phyloP scores from a whole-genome alignment of 2,329 filamentous ascomycete species.

The Talaromyces funiculosus region DNA sequence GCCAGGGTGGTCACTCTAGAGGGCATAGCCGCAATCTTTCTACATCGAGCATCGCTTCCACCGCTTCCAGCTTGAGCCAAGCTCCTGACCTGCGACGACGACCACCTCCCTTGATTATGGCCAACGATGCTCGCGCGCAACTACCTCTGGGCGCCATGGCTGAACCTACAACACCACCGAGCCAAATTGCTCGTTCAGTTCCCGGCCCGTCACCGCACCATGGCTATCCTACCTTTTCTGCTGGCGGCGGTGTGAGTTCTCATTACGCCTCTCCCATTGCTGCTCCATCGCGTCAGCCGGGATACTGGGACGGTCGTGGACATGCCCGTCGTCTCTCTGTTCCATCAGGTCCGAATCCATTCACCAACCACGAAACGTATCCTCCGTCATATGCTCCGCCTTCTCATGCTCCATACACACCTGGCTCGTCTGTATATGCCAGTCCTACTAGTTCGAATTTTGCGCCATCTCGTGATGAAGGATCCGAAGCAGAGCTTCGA shows the following conservation, averaged over 20 bases:
- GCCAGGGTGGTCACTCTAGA: slow-evolving; percentile 62
- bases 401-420: slow-evolving; percentile 53
- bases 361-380: slow-evolving; percentile 58
- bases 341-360: slow-evolving; percentile 68
- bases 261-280: slow-evolving; percentile 73
- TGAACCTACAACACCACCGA: slow-evolving; percentile 58
- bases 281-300: slow-evolving; percentile 57
- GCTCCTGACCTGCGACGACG: slow-evolving; percentile 61
- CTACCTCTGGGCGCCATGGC: slow-evolving; percentile 60
- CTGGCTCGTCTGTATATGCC: slow-evolving; percentile 55
- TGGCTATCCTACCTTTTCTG: slow-evolving; percentile 75
- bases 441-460: slow-evolving; percentile 64
- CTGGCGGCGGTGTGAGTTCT: slow-evolving; percentile 64
- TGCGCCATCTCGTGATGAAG: slow-evolving; percentile 34
- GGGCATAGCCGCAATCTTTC: slow-evolving; percentile 83
- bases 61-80: slow-evolving; percentile 62
- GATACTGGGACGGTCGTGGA: slow-evolving; percentile 65
- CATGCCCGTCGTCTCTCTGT: slow-evolving; percentile 75
- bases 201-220: slow-evolving; percentile 62
- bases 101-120: slow-evolving; percentile 78
- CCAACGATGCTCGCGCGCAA: slow-evolving; percentile 60
- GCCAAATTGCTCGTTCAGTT: slow-evolving; percentile 56
- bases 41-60: slow-evolving; percentile 77
- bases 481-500: slow-evolving; percentile 68
- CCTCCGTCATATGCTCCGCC: slow-evolving; percentile 55